phyloP scores from a whole-genome alignment of 768 basidiomycete species.

The Lactarius hatsudake region DNA sequence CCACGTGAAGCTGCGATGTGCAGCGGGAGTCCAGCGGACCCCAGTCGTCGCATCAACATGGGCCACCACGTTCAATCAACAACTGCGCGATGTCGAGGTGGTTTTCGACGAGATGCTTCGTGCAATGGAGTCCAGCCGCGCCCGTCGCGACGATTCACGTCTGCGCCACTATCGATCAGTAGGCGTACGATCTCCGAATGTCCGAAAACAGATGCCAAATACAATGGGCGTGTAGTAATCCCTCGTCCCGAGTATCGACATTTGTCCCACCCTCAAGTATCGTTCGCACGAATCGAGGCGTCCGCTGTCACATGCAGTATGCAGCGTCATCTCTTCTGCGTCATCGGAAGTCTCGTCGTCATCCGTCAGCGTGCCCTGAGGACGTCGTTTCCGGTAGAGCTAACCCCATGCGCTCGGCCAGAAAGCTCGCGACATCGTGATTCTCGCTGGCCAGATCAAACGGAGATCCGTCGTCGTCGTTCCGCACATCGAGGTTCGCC shows the following conservation, averaged over 20 bases:
- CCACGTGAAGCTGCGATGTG: background rate
- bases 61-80: background rate
- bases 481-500: background rate
- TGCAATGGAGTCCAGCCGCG: background rate
- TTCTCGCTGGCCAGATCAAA: background rate
- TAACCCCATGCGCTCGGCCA: background rate
- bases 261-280: background rate
- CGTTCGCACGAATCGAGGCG: background rate
- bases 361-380: background rate
- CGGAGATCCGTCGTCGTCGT: background rate
- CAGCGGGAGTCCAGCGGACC: background rate
- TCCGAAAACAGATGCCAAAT: background rate
- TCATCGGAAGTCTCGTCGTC: background rate
- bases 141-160: background rate
- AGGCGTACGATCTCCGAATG: background rate
- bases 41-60: background rate
- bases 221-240: background rate
- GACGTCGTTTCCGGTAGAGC: background rate
- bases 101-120: background rate
- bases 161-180: background rate
- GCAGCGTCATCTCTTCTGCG: background rate
- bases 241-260: background rate
- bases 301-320: background rate
- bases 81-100: background rate
- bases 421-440: background rate